These are phyloP conservation scores for Pythium vanterpoolii DNA, from an alignment of 352 stramenopile genomes.

Conservation along the genomic window DNA sequence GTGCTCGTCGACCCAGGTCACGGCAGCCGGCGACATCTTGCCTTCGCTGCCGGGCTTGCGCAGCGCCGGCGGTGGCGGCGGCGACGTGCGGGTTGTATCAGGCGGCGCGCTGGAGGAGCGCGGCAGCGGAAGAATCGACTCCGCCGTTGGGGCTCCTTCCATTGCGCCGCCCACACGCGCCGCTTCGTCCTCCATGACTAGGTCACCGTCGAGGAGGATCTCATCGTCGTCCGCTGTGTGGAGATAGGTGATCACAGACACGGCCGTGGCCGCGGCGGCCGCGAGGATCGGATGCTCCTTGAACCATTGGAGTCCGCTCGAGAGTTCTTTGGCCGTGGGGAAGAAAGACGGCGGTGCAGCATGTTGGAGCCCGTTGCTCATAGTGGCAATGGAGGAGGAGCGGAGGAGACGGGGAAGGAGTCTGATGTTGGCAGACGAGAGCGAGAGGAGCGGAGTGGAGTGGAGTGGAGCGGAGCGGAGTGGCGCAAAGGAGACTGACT, in stretches of 20 bases:
- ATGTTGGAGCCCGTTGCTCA: conserved; percentile 40
- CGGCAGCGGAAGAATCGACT: too few relatives aligned
- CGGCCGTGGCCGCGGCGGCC: conserved; percentile 68
- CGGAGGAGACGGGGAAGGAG: background rate
- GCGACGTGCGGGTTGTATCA: conserved; percentile 1
- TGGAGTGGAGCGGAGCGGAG: background rate
- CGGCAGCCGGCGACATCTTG: conserved; percentile 49
- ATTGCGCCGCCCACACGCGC: too few relatives aligned
- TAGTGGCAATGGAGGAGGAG: conserved; percentile 6
- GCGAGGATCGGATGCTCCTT: conserved; percentile 82
- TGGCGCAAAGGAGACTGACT: too few relatives aligned
- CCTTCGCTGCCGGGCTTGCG: conserved; percentile 28
- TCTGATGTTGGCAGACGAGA: background rate
- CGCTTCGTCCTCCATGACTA: background rate
- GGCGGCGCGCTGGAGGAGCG: background rate
- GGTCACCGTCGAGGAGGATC: background rate
- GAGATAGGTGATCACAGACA: conserved; percentile 83
- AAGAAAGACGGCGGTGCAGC: conserved; percentile 71
- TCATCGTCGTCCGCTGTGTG: conserved; percentile 38
- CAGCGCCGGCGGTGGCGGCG: conserved; percentile 23
- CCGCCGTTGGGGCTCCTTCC: too few relatives aligned
- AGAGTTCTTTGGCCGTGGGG: conserved; percentile 80
- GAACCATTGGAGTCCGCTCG: conserved; percentile 80
- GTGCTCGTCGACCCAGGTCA: conserved; percentile 84
- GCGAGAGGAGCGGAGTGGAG: background rate